Evolutionary conservation across 2,329 filamentous ascomycete genomes (phyloP), one percentile per base, ranked within the genome.

Genomic region (Tolypocladium pustulatum): DNA sequence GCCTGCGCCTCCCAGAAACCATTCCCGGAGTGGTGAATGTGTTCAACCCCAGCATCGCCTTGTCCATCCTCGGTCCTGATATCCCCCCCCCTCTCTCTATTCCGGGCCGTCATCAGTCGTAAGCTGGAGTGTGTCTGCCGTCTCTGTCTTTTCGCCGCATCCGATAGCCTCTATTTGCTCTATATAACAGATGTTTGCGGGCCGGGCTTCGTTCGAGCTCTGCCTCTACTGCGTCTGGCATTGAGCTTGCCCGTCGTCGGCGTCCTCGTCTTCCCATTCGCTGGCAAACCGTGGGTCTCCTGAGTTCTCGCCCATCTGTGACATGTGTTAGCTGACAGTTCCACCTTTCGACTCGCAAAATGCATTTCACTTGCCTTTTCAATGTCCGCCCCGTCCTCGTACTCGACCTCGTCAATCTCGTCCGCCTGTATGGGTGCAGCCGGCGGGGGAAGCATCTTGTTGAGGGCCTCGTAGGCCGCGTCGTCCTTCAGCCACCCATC

Each of bases 351-450:
- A 3, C 7, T 36, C 30, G 10, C 6, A 37, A 12, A 37, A 15
- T 38, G n/a, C n/a, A n/a, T 22, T 17, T 1, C 27, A 61, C 80
- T 73, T 72, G 87, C 85, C 68, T 91, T 85, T 56, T 97, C 90
- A 65, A 96, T 83, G 66, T 91, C 87, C 4, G 85, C 90, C 63
- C 92, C 84, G n/a, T 84, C 83, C 62, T 96, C 89, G 66, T 90
- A 96, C 3, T 90, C 83, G 0, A 97, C 91, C 64, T 97, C 91
- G 59, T 97, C 94, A 10, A 92, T 79, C 60, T 89, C 85, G 0
- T 93, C 87, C 0, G 86, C 84, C 62, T 84, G 78, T 62, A 93
- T 87, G 12, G 81, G 75, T 5, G 81, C 75, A 0, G 75, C 69
- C 0, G 83, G 81, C 12, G 82, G 77, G 0, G 94, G 94, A 15